Percentiles rank a stretch among this genome's conserved stretches.
phyloP scores from a whole-genome alignment of 169 alveolate genomes.

The Cryptosporidium bovis region DNA sequence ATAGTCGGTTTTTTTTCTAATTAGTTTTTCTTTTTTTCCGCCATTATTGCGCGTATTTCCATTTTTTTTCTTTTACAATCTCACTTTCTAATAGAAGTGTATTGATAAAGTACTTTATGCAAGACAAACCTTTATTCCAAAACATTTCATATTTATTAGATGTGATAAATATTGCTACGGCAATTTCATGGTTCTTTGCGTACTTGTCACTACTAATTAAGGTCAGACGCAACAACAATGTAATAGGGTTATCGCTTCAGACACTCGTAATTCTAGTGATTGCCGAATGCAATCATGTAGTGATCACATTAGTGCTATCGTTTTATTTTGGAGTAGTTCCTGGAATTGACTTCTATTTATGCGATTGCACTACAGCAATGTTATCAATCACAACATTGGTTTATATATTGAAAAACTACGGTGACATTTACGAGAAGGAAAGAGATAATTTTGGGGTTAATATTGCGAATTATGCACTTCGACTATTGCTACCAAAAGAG shows the following conservation, averaged over 20 bases:
- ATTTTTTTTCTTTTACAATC: background rate
- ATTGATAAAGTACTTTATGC: constrained; percentile 12
- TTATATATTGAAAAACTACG: constrained; percentile 51
- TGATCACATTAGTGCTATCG: constrained; percentile 63
- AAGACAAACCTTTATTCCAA: constrained; percentile 25
- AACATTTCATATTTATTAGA: constrained; percentile 74
- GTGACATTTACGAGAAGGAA: constrained; percentile 75
- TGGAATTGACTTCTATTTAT: constrained; percentile 76
- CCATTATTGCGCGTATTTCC: background rate
- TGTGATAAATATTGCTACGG: constrained; percentile 76
- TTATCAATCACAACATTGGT: constrained; percentile 70
- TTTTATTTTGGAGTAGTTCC: constrained; percentile 49
- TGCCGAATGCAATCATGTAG: constrained; percentile 78
- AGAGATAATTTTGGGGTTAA: constrained; percentile 79
- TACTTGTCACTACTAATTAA: constrained; percentile 76
- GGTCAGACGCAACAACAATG: constrained; percentile 72
- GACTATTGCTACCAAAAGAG: background rate
- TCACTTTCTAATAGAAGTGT: background rate
- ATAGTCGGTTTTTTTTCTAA: no score
- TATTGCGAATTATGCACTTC: constrained; percentile 15
- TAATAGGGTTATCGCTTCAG: constrained; percentile 78
- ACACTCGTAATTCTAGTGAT: constrained; percentile 77
- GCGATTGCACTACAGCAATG: constrained; percentile 77
- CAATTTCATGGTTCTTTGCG: constrained; percentile 79
- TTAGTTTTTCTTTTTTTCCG: no score